These are phyloP conservation scores for Ceratopteris richardii DNA, from an alignment of 75 land plant genomes.

Conservation along the genomic window DNA sequence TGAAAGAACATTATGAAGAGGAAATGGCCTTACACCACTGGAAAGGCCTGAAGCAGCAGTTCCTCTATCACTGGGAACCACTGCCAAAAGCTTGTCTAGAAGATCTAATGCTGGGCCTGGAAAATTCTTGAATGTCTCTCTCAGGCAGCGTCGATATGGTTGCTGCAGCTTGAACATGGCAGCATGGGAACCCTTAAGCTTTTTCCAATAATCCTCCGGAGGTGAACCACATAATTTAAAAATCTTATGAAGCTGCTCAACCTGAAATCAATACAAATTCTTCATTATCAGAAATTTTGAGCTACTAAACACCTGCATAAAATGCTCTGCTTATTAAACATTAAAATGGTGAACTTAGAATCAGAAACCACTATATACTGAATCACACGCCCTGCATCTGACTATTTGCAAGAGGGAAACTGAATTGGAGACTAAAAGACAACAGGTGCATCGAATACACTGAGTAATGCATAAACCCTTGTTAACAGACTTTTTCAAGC, in stretches of 20 bases:
- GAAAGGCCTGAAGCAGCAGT: not conserved
- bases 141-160: not conserved
- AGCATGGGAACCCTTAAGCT: not conserved
- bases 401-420: no score
- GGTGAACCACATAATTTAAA: slow-evolving; percentile 6
- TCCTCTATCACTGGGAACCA: not conserved
- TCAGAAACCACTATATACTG: no score
- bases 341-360: no score
- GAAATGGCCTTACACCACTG: not conserved
- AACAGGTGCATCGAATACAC: no score
- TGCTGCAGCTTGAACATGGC: not conserved
- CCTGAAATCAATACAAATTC: slow-evolving; percentile 1
- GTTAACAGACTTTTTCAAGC: no score
- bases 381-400: no score
- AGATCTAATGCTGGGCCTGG: not conserved
- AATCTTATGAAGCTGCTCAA: slow-evolving; percentile 2
- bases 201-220: not conserved
- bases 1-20: not conserved
- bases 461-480: no score
- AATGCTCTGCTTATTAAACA: no score
- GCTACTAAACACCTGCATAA: no score
- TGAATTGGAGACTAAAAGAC: no score
- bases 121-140: not conserved
- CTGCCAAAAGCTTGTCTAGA: not conserved
- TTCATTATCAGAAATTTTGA: no score